A percentile compares a stretch with the other conserved stretches of the same genome.
phyloP scores from a whole-genome alignment of 441 rosid genomes.

The Gossypium trilobum region DNA sequence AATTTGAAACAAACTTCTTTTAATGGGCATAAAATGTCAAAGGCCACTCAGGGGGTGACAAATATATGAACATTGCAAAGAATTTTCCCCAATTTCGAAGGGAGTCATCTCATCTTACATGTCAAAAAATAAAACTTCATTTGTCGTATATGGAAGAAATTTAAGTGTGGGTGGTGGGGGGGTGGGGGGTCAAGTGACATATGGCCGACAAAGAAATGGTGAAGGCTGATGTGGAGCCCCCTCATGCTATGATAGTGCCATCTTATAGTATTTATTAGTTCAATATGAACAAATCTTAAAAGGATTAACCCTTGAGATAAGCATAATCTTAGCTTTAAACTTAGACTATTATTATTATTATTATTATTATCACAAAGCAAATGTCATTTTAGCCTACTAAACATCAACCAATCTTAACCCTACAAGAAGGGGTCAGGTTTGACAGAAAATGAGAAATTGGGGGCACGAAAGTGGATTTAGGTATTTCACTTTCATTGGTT shows the following conservation, averaged over 20 bases:
- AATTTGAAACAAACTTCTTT: not conserved
- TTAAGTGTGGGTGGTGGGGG: conserved; percentile 29
- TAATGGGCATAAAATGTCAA: not conserved
- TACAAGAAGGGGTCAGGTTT: conserved; percentile 11
- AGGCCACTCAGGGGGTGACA: not conserved
- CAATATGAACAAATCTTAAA: conserved; percentile 28
- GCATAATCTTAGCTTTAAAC: conserved; percentile 23
- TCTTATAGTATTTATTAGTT: conserved; percentile 22
- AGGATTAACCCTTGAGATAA: conserved; percentile 28
- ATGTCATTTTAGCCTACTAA: conserved; percentile 17
- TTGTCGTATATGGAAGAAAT: conserved; percentile 30
- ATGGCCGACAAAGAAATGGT: conserved; percentile 57
- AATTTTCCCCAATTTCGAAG: too few relatives aligned
- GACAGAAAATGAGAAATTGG: conserved; percentile 10
- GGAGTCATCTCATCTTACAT: conserved; percentile 4
- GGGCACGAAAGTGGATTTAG: not conserved
- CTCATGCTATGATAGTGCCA: conserved; percentile 23
- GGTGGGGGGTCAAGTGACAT: conserved; percentile 25
- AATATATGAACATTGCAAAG: not conserved
- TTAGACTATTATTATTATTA: not conserved
- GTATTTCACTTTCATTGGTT: conserved; percentile 15
- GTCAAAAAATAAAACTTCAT: conserved; percentile 9
- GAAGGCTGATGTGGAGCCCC: conserved; percentile 46
- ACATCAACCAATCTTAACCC: conserved; percentile 15
- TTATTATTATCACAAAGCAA: not conserved